These are phyloP conservation scores for Malassezia pachydermatis DNA, from an alignment of 1,284 basidiomycete species.

Conservation along the genomic window DNA sequence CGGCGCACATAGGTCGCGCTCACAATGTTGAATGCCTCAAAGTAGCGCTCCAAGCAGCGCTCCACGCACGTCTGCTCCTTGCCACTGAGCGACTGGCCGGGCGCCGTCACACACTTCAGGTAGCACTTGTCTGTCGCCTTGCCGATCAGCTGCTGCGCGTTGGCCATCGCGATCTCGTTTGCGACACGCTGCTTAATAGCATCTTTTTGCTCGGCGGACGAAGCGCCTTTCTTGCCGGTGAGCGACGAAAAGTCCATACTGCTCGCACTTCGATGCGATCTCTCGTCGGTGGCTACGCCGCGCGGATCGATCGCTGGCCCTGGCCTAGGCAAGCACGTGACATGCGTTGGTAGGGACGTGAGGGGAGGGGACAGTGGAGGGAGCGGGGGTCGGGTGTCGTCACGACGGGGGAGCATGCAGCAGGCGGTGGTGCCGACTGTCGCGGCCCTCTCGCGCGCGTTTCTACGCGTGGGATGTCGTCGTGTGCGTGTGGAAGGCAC, in stretches of 20 bases:
- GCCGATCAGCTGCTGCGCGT: slow-evolving; percentile 43
- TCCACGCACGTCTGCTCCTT: slow-evolving; percentile 43
- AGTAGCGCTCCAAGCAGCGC: slow-evolving; percentile 44
- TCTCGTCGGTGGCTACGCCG: not conserved
- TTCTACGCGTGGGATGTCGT: slow-evolving; percentile 29
- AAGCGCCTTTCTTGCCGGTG: slow-evolving; percentile 19
- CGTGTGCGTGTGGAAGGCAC: slow-evolving; percentile 31
- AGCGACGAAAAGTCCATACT: slow-evolving; percentile 32
- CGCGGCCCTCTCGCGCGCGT: slow-evolving; percentile 24
- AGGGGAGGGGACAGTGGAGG: no score
- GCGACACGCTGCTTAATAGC: slow-evolving; percentile 41
- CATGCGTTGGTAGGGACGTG: no score
- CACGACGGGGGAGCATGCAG: not conserved
- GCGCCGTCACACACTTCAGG: slow-evolving; percentile 37
- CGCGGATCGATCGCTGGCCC: not conserved
- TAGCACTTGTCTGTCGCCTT: slow-evolving; percentile 47
- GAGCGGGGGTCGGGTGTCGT: not conserved
- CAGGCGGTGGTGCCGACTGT: slow-evolving; percentile 15
- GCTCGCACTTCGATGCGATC: no score
- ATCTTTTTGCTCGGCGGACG: slow-evolving; percentile 38
- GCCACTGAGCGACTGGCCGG: slow-evolving; percentile 29
- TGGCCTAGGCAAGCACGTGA: no score
- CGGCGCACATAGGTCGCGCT: slow-evolving; percentile 34
- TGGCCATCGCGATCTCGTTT: slow-evolving; percentile 36
- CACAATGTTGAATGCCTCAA: slow-evolving; percentile 45